phyloP scores from a whole-genome alignment of 108 stramenopile genomes.

The Nitzschia sp. region DNA sequence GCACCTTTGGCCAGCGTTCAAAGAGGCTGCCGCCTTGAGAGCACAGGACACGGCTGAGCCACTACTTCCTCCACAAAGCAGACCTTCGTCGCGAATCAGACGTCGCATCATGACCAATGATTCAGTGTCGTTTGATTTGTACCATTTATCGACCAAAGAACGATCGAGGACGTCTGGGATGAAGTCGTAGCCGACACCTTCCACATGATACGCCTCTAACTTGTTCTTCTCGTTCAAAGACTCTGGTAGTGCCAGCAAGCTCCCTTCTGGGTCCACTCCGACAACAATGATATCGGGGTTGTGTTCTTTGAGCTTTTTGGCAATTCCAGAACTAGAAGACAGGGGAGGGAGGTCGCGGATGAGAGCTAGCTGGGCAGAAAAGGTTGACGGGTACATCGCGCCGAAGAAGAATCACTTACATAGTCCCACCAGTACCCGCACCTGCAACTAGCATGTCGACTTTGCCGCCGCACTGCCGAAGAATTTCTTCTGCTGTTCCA shows the following conservation, averaged over 20 bases:
- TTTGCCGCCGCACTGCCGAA: constrained; percentile 71
- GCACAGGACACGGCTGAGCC: constrained; percentile 84
- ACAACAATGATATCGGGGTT: constrained; percentile 74
- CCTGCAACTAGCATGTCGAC: constrained; percentile 85
- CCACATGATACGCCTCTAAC: constrained; percentile 80
- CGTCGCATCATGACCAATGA: constrained; percentile 83
- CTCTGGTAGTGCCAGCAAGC: constrained; percentile 82
- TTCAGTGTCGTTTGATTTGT: constrained; percentile 77
- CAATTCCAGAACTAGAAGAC: constrained; percentile 58
- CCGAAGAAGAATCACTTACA: constrained; percentile 20
- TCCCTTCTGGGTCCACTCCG: constrained; percentile 86
- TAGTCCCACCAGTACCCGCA: constrained; percentile 88
- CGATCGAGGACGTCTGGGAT: constrained; percentile 91
- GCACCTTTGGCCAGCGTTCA: constrained; percentile 70
- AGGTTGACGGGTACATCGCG: background rate
- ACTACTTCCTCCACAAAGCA: constrained; percentile 89
- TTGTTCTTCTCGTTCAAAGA: constrained; percentile 76
- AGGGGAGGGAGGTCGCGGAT: too few species aligned
- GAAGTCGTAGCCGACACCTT: constrained; percentile 96
- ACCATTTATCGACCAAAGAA: constrained; percentile 32
- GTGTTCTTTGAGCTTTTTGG: constrained; percentile 78
- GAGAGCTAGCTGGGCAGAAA: background rate
- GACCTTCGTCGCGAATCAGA: constrained; percentile 88
- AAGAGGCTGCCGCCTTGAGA: constrained; percentile 65
- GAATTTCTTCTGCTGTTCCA: constrained; percentile 90